Evolutionary conservation across 495 filamentous ascomycete genomes (phyloP), one percentile per base, ranked within the genome.

Genomic region (Bathelium albidoporum): DNA sequence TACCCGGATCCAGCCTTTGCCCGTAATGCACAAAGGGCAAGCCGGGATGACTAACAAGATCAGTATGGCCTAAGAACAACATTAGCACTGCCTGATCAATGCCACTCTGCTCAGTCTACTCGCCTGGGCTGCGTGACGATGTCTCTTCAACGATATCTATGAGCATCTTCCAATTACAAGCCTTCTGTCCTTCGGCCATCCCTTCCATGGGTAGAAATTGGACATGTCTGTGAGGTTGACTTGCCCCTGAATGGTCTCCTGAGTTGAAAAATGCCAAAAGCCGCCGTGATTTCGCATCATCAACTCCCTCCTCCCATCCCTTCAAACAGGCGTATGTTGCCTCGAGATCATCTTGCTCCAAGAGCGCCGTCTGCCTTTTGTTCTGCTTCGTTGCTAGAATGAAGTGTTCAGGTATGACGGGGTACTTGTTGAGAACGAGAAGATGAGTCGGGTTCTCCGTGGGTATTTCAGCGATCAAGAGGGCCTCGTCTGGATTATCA

Each of bases 251-350:
- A 59, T 87, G 78, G 1, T 81, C 74, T 11, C 90, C 90, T 31
- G 85, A 89, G 68, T 95, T 95, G 78, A 91, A 95, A 73, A 94
- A 95, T 14, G 85, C 88, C 69, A 86, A 92, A 1, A 95, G 73
- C 43, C 79, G 59, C 59, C 44, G 65, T 59, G 52, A 62, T 20
- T 58, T n/a, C 22, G 4, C 24, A 10, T 55, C 32, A 29, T 18
- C 22, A 16, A 70, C 9, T 73, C 66, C 59, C 66, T 63, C 2
- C 28, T 72, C 73, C 79, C 89, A 95, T 20, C 80, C 80, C 55
- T 80, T 74, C 29, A 95, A 72, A 69, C 88, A 90, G 0, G 79
- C 77, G 66, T 83, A 87, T 26, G 87, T 80, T 12, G 82, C 83
- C 14, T 76, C 81, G 53, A 95, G 74, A 71, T 95, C 90, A 10